Percentiles rank a stretch among this genome's conserved stretches.
These are phyloP conservation scores for Dendryphion nanum DNA, from an alignment of 2,329 filamentous ascomycete species.

Conservation along the genomic window DNA sequence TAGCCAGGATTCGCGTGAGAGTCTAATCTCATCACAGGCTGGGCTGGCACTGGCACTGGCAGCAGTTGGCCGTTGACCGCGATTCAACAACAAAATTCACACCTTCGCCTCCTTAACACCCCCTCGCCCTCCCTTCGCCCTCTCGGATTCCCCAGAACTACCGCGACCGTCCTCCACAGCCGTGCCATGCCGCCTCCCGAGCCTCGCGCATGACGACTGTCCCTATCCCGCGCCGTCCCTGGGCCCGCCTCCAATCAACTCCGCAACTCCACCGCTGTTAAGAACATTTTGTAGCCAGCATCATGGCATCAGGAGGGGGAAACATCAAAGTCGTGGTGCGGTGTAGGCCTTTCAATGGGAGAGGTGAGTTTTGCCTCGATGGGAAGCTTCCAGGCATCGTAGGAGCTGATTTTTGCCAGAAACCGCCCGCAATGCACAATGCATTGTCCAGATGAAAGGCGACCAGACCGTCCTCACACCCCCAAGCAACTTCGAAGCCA, in stretches of 20 bases:
- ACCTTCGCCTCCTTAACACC: constrained; percentile 23
- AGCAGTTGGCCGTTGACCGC: constrained; percentile 1
- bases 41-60: too few relatives aligned
- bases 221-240: constrained; percentile 4
- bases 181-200: constrained; percentile 31
- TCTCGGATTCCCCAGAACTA: constrained; percentile 13
- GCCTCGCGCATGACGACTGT: constrained; percentile 20
- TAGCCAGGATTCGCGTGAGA: constrained; percentile 21
- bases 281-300: constrained; percentile 9
- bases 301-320: constrained; percentile 75
- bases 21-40: too few relatives aligned
- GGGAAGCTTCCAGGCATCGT: background rate
- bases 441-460: constrained; percentile 95
- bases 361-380: constrained; percentile 61
- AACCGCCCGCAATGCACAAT: constrained; percentile 87
- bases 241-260: constrained; percentile 2
- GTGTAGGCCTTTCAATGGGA: constrained; percentile 89
- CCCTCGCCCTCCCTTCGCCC: constrained; percentile 13
- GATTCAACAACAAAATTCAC: constrained; percentile 8
- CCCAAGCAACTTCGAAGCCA: constrained; percentile 58
- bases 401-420: constrained; percentile 55
- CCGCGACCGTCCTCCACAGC: constrained; percentile 5
- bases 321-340: constrained; percentile 99
- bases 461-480: constrained; percentile 83
- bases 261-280: constrained; percentile 1